Evolutionary conservation across 148 eudicot genomes (phyloP).

Genomic region (Oxyria digyna): DNA sequence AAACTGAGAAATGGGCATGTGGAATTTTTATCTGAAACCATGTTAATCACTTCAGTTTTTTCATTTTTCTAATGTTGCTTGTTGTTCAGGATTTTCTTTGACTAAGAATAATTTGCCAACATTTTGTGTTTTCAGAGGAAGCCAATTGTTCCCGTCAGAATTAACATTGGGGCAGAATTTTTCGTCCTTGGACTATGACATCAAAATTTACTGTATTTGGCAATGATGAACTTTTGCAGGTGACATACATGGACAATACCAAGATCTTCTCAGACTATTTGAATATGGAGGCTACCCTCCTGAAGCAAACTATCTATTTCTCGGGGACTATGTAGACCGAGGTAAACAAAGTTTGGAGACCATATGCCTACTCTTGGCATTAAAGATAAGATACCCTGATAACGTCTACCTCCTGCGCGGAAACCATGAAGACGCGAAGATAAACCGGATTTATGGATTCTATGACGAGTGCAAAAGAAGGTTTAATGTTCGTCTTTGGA

Average conservation of each 20-base stretch:
- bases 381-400: constrained; percentile 71
- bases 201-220: too few relatives aligned
- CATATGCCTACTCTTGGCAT: constrained; percentile 69
- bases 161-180: not conserved
- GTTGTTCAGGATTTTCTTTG: not conserved
- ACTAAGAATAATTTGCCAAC: not conserved
- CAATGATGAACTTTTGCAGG: constrained; percentile 27
- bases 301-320: constrained; percentile 62
- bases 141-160: not conserved
- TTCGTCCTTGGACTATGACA: not conserved
- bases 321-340: constrained; percentile 83
- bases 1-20: not conserved
- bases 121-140: not conserved
- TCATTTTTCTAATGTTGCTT: too few relatives aligned
- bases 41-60: too few relatives aligned
- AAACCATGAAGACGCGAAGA: constrained; percentile 87
- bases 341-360: constrained; percentile 94
- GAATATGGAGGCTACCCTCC: constrained; percentile 86
- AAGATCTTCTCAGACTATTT: constrained; percentile 67
- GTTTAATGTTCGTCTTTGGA: constrained; percentile 90
- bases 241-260: constrained; percentile 87
- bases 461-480: constrained; percentile 93
- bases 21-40: not conserved
- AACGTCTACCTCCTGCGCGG: constrained; percentile 68
- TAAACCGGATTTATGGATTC: constrained; percentile 76